These are phyloP conservation scores for Zymoseptoria passerinii DNA, from an alignment of 2,329 filamentous ascomycete genomes.

Conservation along the genomic window DNA sequence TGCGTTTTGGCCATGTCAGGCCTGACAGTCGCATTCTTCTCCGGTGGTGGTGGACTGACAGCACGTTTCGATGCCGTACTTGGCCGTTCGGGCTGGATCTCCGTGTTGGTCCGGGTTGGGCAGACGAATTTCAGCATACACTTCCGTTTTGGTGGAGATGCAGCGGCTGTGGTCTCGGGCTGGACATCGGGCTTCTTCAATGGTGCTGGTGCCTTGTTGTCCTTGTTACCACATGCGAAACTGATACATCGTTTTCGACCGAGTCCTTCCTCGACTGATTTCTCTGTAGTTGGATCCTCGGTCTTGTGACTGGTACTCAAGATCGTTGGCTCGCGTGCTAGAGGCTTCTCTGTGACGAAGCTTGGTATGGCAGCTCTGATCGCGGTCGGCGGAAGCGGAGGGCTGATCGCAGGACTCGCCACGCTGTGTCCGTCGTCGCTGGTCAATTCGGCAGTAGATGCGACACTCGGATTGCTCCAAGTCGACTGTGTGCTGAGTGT, in stretches of 20 bases:
- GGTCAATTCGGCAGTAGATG: constrained; percentile 85
- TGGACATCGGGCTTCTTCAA: constrained; percentile 6
- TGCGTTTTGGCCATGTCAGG: constrained; percentile 25
- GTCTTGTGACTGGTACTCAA: constrained; percentile 29
- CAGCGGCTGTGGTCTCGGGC: constrained; percentile 1
- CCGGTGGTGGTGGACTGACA: constrained; percentile 36
- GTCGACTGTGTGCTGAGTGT: constrained; percentile 53
- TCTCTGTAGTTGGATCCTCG: constrained; percentile 34
- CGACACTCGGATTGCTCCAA: constrained; percentile 69
- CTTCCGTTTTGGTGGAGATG: constrained; percentile 43
- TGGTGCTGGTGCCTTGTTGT: constrained; percentile 34
- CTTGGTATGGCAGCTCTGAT: constrained; percentile 30
- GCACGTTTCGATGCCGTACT: constrained; percentile 25
- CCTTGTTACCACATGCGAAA: constrained; percentile 71
- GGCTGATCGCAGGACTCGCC: constrained; percentile 80
- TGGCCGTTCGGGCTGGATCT: constrained; percentile 26
- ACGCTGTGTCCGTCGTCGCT: constrained; percentile 70
- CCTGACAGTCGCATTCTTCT: constrained; percentile 12
- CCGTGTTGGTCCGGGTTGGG: constrained; percentile 43
- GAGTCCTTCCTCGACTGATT: constrained; percentile 53
- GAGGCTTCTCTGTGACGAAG: constrained; percentile 31
- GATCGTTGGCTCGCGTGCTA: constrained; percentile 32
- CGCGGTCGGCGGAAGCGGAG: constrained; percentile 59
- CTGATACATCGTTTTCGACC: constrained; percentile 84
- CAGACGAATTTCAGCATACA: constrained; percentile 70